Base-by-base conservation (phyloP, 1,139 yeast genomes). In the Kodamaea derodonti region DNA sequence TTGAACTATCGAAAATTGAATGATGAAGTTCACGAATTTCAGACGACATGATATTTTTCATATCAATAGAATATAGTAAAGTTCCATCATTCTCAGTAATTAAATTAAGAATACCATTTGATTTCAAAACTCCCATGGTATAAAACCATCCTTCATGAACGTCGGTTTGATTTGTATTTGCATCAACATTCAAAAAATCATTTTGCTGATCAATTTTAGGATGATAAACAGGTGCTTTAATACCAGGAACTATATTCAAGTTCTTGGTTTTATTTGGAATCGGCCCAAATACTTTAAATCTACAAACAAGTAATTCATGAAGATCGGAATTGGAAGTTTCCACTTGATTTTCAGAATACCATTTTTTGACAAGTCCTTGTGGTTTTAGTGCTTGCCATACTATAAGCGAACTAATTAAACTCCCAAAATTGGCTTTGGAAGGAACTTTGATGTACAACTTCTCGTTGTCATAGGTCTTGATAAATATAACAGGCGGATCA, bases 11-110 rank as follows among this genome's bases (percentile, higher is more conserved):
- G 45, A 80, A 78, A 14, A 87, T 65, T 2, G 92, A 80, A 37
- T 76, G 74, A 52, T 85, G 88, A 14, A 84, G 57, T 41, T 75
- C 75, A 39, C 88, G 65, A 20, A 87, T 75, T 49, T 84, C 90
- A 3, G 84, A 76, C n/a, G 79, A 60, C 47, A 77, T 62, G 14
- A 85, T 54, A 7, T 60, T 51, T 24, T 73, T 72, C 17, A 85
- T 59, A 51, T 85, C 80, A 11, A 85, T 58, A 1, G 83, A 65
- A 50, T 79, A 82, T 2, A 84, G 57, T n/a, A 77, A 48, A 2
- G 80, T 65, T 1, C 92, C 88, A 54, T 84, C 88, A 33, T 71
- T 64, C 49, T 82, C 88, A 26, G 77, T 63, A 24, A 82, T 60
- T 29, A 86, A 56, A 46, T 82, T 78, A 37, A 87, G 63, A 7